Evolutionary conservation across 441 rosid genomes (phyloP).

Genomic region (Croton setiger): DNA sequence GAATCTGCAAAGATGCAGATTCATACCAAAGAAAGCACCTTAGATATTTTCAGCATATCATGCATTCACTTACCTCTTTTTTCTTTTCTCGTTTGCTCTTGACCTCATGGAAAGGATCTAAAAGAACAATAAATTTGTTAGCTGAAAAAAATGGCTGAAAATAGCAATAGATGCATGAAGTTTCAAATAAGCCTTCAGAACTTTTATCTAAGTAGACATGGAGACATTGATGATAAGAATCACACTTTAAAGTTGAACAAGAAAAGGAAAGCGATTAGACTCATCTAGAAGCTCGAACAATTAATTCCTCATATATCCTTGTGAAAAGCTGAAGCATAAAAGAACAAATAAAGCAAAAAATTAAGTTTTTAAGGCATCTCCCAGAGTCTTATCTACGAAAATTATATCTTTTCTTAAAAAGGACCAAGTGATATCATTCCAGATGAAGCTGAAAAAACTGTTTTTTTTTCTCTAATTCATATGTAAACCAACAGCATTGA

Average conservation of each 20-base stretch:
- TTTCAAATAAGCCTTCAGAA: neutral
- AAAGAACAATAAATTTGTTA: constrained; percentile 11
- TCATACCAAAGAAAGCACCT: neutral
- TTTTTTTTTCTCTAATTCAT: too few species aligned
- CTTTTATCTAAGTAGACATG: neutral
- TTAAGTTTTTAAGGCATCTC: neutral
- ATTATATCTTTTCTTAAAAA: too few species aligned
- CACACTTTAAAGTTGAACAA: neutral
- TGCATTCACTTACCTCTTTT: constrained; percentile 62
- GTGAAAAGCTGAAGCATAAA: neutral
- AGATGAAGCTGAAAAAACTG: neutral
- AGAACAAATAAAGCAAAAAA: neutral
- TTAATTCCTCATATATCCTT: neutral
- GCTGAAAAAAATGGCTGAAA: neutral
- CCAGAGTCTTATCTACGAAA: neutral
- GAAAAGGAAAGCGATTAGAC: neutral
- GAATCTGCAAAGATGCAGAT: neutral
- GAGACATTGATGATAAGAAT: neutral
- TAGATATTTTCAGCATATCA: neutral
- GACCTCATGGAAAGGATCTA: constrained; percentile 97
- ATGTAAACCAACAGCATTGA: neutral
- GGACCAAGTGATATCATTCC: neutral
- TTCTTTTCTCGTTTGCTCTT: constrained; percentile 96
- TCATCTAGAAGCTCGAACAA: neutral
- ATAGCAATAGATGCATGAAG: neutral